Evolutionary conservation across 179 eudicot genomes (phyloP), one percentile per base, ranked within the genome.

Genomic region (Gypsophila paniculata): DNA sequence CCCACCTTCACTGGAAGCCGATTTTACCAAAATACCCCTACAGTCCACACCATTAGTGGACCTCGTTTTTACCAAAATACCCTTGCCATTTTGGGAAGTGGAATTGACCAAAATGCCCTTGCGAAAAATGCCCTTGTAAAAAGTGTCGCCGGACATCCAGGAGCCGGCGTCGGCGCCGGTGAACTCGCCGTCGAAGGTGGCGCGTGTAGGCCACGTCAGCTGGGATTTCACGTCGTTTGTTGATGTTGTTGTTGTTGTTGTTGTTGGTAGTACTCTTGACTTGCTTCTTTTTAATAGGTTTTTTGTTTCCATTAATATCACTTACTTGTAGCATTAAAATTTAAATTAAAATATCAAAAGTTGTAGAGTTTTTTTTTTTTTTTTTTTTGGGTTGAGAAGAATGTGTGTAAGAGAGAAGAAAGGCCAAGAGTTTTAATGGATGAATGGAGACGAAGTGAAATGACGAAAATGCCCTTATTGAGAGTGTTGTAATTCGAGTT

Each of bases 121-220:
- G n/a, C n/a, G n/a, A n/a, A n/a, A n/a, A n/a, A n/a, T n/a, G n/a
- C n/a, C n/a, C n/a, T n/a, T n/a, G n/a, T n/a, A n/a, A n/a, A n/a
- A n/a, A n/a, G n/a, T n/a, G n/a, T n/a, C n/a, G n/a, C n/a, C n/a
- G n/a, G n/a, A n/a, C n/a, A n/a, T n/a, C n/a, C n/a, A n/a, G n/a
- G n/a, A n/a, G n/a, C n/a, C n/a, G n/a, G n/a, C n/a, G n/a, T n/a
- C n/a, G n/a, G n/a, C n/a, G n/a, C n/a, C n/a, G n/a, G n/a, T n/a
- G n/a, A n/a, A n/a, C n/a, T n/a, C n/a, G n/a, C n/a, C n/a, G n/a
- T n/a, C n/a, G n/a, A n/a, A n/a, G 34, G 34, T 29, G 34, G 99
- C 94, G 0, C 99, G 96, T 0, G 95, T 87, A 0, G 99, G 94
- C 99, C 99, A 94, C 8, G 94, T 29, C 34, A 29, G 34, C 34